Evolutionary conservation across 169 alveolate species (phyloP).

Genomic region (Eimeria maxima): DNA sequence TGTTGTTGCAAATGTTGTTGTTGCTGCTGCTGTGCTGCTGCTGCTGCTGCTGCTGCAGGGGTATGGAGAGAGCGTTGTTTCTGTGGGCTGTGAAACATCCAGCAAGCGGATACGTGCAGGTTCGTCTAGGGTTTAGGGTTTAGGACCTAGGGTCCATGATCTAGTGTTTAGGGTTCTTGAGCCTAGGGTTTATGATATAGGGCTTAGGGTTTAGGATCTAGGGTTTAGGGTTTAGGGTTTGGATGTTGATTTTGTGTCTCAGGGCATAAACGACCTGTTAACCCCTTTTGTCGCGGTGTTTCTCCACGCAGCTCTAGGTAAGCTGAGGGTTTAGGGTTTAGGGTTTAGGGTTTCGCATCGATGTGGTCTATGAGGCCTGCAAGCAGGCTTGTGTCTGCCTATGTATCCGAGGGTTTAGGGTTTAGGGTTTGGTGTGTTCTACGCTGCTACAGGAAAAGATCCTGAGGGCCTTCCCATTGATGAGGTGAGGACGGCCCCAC

Average conservation of each 20-base stretch:
- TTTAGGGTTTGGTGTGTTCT: not conserved
- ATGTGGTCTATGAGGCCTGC: too few relatives aligned
- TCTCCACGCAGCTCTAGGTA: constrained; percentile 83
- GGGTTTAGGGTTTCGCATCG: not conserved
- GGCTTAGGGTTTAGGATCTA: not conserved
- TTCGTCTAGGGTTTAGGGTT: not conserved
- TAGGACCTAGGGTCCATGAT: not conserved
- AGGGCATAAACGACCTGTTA: constrained; percentile 96
- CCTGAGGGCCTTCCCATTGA: constrained; percentile 52
- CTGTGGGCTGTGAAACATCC: constrained; percentile 97
- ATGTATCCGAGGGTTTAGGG: not conserved
- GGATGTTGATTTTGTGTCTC: not conserved
- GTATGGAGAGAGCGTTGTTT: constrained; percentile 94
- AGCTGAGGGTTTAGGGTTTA: not conserved
- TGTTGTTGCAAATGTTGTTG: not conserved
- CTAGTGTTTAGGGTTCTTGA: too few relatives aligned
- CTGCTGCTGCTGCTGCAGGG: constrained; percentile 67
- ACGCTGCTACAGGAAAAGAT: not conserved
- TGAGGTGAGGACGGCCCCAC: constrained; percentile 1
- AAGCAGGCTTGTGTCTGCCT: too few relatives aligned
- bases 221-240: constrained; percentile 9
- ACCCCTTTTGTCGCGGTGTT: constrained; percentile 91
- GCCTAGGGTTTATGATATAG: too few relatives aligned
- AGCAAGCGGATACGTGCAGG: constrained; percentile 96
- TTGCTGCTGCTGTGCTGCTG: constrained; percentile 19